Conservation (phyloP, 805 yeast species). For the Saturnispora gosingensis region DNA sequence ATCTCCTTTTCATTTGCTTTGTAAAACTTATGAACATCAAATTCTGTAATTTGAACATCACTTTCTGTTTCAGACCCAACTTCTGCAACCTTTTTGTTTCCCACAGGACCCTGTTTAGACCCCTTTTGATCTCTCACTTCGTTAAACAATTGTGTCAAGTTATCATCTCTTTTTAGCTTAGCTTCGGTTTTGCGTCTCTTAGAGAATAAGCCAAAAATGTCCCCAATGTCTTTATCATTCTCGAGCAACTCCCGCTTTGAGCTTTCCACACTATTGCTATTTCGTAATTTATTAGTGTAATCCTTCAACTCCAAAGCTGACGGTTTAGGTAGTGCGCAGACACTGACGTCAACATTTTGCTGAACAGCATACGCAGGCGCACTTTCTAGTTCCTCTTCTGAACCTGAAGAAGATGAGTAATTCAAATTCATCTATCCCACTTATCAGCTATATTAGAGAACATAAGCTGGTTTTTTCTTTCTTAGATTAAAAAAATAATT, state of each 20-base stretch:
- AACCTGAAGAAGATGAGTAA: background rate
- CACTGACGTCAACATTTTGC: background rate
- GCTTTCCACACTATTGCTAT: background rate
- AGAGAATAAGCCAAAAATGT: background rate
- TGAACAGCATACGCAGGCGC: background rate
- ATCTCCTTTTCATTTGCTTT: conserved; percentile 24
- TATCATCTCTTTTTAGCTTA: background rate
- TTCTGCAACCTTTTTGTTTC: background rate
- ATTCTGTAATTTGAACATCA: conserved; percentile 16
- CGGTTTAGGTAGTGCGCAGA: background rate
- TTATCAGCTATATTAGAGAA: background rate
- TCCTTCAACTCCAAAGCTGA: background rate
- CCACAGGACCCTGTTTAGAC: background rate
- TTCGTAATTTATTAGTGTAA: background rate
- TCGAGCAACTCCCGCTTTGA: background rate
- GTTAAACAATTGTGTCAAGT: background rate
- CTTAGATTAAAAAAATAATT: background rate
- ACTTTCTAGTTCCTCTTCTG: background rate
- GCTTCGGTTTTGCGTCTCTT: background rate
- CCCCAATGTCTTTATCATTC: background rate
- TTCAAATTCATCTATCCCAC: background rate
- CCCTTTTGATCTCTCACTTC: background rate
- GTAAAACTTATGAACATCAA: conserved; percentile 32
- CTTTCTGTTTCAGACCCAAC: background rate
- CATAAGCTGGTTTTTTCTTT: background rate